phyloP scores from a whole-genome alignment of 345 rosid genomes.

The Dipteronia sinensis region DNA sequence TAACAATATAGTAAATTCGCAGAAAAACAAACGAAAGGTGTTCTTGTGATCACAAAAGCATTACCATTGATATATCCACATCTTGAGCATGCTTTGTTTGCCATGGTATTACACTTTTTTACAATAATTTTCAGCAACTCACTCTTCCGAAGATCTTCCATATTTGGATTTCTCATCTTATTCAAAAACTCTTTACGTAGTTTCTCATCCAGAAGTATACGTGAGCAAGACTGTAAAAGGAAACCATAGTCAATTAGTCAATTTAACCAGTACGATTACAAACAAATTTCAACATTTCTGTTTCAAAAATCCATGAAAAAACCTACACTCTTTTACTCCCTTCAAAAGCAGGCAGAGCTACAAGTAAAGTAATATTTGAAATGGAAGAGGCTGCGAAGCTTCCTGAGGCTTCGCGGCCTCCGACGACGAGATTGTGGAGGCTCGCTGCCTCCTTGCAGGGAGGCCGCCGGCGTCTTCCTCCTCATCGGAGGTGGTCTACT shows the following conservation, averaged over 20 bases:
- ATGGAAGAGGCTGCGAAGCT: too few relatives aligned
- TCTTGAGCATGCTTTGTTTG: slow-evolving; percentile 61
- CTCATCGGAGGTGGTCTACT: too few relatives aligned
- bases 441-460: too few relatives aligned
- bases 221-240: slow-evolving; percentile 68
- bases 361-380: too few relatives aligned
- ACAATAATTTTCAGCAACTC: slow-evolving; percentile 66
- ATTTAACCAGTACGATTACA: slow-evolving; percentile 10
- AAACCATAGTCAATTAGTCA: slow-evolving; percentile 17
- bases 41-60: background rate
- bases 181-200: slow-evolving; percentile 48
- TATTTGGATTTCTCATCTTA: slow-evolving; percentile 73
- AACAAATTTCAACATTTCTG: background rate
- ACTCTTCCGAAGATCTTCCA: slow-evolving; percentile 65
- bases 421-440: too few relatives aligned
- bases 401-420: too few relatives aligned
- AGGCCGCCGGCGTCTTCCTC: too few relatives aligned
- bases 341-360: too few relatives aligned
- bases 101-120: slow-evolving; percentile 67
- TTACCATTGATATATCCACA: slow-evolving; percentile 85
- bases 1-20: background rate
- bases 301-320: slow-evolving; percentile 3
- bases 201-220: slow-evolving; percentile 67
- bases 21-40: background rate
- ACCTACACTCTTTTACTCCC: background rate